A percentile compares a stretch with the other conserved stretches of the same genome.
Evolutionary conservation across 2,329 filamentous ascomycete species (phyloP).

Genomic region (Ophiostoma perfectum): DNA sequence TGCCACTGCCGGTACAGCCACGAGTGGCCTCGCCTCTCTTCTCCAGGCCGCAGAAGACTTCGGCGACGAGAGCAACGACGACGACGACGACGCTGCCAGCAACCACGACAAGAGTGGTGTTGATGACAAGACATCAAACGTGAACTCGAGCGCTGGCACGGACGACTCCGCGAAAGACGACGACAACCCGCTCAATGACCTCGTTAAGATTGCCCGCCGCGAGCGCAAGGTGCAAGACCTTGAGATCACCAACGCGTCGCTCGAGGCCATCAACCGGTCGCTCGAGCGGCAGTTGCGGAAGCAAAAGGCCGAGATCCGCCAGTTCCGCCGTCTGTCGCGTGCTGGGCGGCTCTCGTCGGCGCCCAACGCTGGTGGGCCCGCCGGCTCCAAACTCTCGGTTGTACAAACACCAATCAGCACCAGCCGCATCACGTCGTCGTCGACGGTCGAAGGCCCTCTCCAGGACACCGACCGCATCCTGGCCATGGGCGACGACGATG

Average conservation of each 20-base stretch:
- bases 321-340: constrained; percentile 79
- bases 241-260: constrained; percentile 91
- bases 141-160: neutral
- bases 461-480: constrained; percentile 43
- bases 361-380: neutral
- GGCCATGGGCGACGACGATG: constrained; percentile 38
- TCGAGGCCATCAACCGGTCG: constrained; percentile 90
- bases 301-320: constrained; percentile 79
- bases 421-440: constrained; percentile 41
- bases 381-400: constrained; percentile 23
- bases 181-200: constrained; percentile 64
- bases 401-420: constrained; percentile 27
- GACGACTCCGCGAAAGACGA: constrained; percentile 29
- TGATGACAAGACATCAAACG: constrained; percentile 28
- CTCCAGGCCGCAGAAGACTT: constrained; percentile 53
- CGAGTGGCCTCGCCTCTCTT: constrained; percentile 47
- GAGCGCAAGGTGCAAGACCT: constrained; percentile 94
- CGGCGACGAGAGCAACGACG: constrained; percentile 26
- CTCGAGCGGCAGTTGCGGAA: constrained; percentile 87
- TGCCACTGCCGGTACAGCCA: constrained; percentile 13
- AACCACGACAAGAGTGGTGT: neutral
- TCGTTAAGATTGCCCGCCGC: constrained; percentile 79
- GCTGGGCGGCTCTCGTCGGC: constrained; percentile 64
- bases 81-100: constrained; percentile 9
- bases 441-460: constrained; percentile 37